A percentile compares a stretch with the other conserved stretches of the same genome.
Conservation (phyloP, 306 rosid species). For the Vigna trinervia region DNA sequence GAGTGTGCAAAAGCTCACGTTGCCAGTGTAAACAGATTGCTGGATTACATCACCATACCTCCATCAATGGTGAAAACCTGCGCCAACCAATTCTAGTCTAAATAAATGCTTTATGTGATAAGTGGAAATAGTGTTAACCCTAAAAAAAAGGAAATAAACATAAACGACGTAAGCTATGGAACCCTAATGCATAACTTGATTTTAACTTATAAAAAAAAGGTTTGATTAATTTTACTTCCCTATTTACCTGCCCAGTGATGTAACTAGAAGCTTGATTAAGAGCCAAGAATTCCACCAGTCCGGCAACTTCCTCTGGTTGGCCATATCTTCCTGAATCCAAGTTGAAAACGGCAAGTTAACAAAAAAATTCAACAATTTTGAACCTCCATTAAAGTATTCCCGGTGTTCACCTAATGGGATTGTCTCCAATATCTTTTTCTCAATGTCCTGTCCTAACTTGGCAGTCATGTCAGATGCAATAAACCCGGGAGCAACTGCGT, state of each 20-base stretch:
- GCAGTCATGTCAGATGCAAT: conserved; percentile 99
- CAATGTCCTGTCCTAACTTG: conserved; percentile 79
- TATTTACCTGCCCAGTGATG: conserved; percentile 90
- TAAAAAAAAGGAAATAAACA: not conserved
- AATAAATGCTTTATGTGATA: not conserved
- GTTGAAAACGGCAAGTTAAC: conserved; percentile 28
- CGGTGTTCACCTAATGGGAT: conserved; percentile 82
- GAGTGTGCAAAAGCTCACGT: conserved; percentile 30
- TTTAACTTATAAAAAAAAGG: not conserved
- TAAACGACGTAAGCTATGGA: not conserved
- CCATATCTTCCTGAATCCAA: conserved; percentile 85
- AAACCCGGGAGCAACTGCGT: conserved; percentile 97
- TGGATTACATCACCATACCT: conserved; percentile 87
- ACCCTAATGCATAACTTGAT: not conserved
- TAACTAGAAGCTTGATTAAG: conserved; percentile 87
- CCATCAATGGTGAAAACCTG: conserved; percentile 95
- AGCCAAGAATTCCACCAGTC: conserved; percentile 95
- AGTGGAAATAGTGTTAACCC: not conserved
- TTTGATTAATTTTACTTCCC: not conserved
- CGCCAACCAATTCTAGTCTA: conserved; percentile 32
- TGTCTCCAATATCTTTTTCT: conserved; percentile 80
- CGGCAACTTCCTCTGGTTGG: conserved; percentile 97
- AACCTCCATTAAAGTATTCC: conserved; percentile 13
- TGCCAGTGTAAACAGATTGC: not conserved
- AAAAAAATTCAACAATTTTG: conserved; percentile 32